Conservation (phyloP, 441 rosid species). For the Adansonia gregorii region DNA sequence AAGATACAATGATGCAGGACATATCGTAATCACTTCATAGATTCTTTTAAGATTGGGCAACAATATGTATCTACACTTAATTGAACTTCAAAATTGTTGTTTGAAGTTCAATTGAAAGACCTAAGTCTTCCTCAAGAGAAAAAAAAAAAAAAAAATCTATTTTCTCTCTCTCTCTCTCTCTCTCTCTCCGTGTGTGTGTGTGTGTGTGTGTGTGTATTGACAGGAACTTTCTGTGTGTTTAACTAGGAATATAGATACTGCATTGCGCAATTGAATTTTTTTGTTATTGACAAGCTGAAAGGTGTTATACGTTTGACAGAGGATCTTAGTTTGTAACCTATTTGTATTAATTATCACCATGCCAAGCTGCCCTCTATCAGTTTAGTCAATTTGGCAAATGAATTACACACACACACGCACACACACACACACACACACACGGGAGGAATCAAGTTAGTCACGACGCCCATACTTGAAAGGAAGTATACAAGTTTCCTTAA, state of each 20-base stretch:
- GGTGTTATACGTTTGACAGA: not conserved
- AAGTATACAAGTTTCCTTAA: not conserved
- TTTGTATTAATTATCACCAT: not conserved
- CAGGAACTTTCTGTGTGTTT: not conserved
- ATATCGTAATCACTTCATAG: not conserved
- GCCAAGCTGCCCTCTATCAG: not conserved
- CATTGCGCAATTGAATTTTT: not conserved
- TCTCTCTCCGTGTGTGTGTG: no score
- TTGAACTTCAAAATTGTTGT: not conserved
- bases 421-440: no score
- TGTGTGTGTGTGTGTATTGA: not conserved
- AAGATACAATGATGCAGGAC: not conserved
- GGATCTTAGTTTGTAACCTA: not conserved
- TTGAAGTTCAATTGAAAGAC: not conserved
- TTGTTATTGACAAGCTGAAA: not conserved
- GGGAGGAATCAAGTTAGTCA: not conserved
- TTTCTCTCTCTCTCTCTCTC: not conserved
- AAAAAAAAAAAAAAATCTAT: not conserved
- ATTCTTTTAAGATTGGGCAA: not conserved
- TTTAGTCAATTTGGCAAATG: not conserved
- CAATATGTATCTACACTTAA: not conserved
- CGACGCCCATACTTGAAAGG: not conserved
- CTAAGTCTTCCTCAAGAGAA: not conserved
- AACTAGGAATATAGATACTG: not conserved
- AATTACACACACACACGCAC: no score